Evolutionary conservation across 2,329 filamentous ascomycete genomes (phyloP), one percentile per base, ranked within the genome.

Genomic region (Talaromyces funiculosus): DNA sequence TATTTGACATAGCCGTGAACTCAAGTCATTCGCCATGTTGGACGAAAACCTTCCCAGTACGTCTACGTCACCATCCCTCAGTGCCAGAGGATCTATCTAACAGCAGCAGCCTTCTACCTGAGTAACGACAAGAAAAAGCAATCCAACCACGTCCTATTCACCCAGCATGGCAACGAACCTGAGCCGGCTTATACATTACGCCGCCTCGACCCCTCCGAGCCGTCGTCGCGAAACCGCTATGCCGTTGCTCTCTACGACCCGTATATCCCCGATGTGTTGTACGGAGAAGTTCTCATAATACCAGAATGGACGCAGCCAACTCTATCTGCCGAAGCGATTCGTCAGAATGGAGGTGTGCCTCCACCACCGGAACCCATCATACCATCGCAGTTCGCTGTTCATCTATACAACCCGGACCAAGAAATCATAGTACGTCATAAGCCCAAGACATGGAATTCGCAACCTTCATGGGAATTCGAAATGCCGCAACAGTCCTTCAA

Each of bases 321-420:
- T 0, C 81, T 96, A 6, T 93, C 90, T 0, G 85, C 89, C 53
- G 90, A 94, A 58, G 89, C 95, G 71, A 83, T 92, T 60, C 86
- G 90, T 63, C 82, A 75, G 62, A 83, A 89, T 69, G 87, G 86
- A 63, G 88, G 87, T 16, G 77, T 85, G 0, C 78, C 83, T 3
- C 86, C 83, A 22, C 84, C 83, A 16, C 87, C 88, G 0, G 83
- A 88, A 62, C 89, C 92, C 9, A 81, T 90, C 35, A 83, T 90
- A 29, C 92, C 93, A 0, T 86, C 87, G 60, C 81, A 85, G 57
- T 96, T 97, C 73, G 82, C 83, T n/a, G 82, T 97, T 40, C 88
- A 93, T 68, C 86, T 99, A 3, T 97, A 97, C 80, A 94, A 96
- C 72, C 94, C 94, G 0, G 93, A 97, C 72, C 91, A 94, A 74